Base-by-base conservation (phyloP, 2,329 filamentous ascomycete genomes). In the Penicillium sp. region DNA sequence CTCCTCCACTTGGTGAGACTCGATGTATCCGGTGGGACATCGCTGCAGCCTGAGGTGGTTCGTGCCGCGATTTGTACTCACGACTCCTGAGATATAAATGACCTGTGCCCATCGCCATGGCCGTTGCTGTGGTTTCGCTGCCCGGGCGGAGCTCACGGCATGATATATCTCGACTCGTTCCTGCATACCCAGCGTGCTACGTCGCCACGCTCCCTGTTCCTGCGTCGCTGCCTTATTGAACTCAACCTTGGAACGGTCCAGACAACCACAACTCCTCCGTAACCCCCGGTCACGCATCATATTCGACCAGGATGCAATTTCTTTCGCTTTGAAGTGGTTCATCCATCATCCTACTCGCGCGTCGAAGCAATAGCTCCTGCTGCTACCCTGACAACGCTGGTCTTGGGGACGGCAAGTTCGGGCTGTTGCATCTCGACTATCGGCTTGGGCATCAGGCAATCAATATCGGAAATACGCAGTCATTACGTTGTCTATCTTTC, bases 81-180 rank as follows among this genome's bases (percentile, higher is more conserved):
- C 20, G 30, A 11, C 11, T n/a, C 29, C 4, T 11, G 23, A 26
- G 26, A 29, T 36, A 14, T 29, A 41, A 33, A 33, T 28, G 32
- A 31, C 32, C 17, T 16, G 14, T 10, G 2, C 11, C n/a, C 37
- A 7, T 19, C 11, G 18, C 16, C 36, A n/a, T 9, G 30, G 27
- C 28, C 34, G 43, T 45, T 45, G 43, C 43, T 45, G 43, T 28
- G 43, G 43, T 41, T 39, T 15, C 43, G 17, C 21, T 29, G 31
- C 17, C 27, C 9, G 13, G 17, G 14, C 27, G 5, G n/a, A 8
- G n/a, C 20, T 16, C 17, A 7, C 4, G n/a, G 9, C 15, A 13
- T n/a, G 15, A 19, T 20, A 33, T 33, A 18, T 33, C 25, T n/a
- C n/a, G n/a, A n/a, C n/a, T n/a, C n/a, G n/a, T n/a, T n/a, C n/a